These are phyloP conservation scores for Globisporangium cystogenes DNA, from an alignment of 352 stramenopile species.

Conservation along the genomic window DNA sequence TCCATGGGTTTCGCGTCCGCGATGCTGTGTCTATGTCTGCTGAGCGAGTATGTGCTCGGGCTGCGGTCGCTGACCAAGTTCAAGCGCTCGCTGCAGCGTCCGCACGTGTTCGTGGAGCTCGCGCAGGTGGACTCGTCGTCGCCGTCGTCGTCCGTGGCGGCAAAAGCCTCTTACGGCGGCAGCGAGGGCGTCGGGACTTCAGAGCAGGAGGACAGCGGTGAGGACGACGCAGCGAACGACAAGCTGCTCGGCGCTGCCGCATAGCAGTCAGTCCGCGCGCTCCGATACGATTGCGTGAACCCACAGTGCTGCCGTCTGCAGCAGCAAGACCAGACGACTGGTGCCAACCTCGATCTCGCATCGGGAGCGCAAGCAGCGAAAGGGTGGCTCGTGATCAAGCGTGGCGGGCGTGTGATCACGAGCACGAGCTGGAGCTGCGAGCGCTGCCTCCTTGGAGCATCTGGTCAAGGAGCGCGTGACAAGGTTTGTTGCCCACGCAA, in stretches of 20 bases:
- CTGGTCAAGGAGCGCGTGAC: no score
- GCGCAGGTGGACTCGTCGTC: slow-evolving; percentile 21
- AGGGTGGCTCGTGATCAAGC: not conserved
- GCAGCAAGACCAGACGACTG: no score
- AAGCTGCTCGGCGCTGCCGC: not conserved
- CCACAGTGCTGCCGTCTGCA: no score
- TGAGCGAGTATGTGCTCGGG: slow-evolving; percentile 40
- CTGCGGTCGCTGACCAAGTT: slow-evolving; percentile 36
- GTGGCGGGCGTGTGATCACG: not conserved
- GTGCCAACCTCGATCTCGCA: no score
- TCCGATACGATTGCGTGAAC: not conserved
- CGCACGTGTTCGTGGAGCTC: slow-evolving; percentile 31
- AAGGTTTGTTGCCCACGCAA: not conserved
- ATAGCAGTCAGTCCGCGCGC: not conserved
- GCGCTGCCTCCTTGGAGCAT: no score
- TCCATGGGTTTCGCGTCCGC: slow-evolving; percentile 39
- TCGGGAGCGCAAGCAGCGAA: no score
- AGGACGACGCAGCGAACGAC: not conserved
- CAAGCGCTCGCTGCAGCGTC: slow-evolving; percentile 17
- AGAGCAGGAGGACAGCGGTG: not conserved
- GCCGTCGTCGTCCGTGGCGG: not conserved
- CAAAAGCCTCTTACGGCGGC: not conserved
- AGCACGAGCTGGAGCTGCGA: not conserved
- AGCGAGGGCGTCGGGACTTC: not conserved
- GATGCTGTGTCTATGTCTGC: slow-evolving; percentile 30